A percentile compares a stretch with the other conserved stretches of the same genome.
Evolutionary conservation across 148 eudicot species (phyloP).

Genomic region (Chenopodium suecicum): DNA sequence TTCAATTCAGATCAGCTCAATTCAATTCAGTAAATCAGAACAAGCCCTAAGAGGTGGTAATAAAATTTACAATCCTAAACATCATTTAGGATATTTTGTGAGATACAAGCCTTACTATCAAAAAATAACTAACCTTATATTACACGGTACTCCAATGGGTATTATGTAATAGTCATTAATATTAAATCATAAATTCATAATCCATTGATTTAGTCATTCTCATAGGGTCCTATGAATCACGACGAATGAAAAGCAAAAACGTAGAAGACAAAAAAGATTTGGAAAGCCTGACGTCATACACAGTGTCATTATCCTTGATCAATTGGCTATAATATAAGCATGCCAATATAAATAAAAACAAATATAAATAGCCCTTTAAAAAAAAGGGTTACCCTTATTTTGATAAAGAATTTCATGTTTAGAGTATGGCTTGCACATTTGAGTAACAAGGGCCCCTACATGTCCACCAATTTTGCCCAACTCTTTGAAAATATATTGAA

Average conservation of each 20-base stretch:
- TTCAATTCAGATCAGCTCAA: too few species aligned
- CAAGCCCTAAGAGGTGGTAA: too few species aligned
- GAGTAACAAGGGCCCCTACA: constrained; percentile 3
- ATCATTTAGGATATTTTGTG: too few species aligned
- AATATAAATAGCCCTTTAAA: neutral
- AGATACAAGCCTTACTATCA: too few species aligned
- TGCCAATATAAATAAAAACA: neutral
- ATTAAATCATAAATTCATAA: too few species aligned
- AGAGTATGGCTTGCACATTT: constrained; percentile 15
- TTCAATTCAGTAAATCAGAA: too few species aligned
- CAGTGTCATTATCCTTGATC: neutral
- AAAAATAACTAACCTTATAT: too few species aligned
- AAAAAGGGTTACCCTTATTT: neutral
- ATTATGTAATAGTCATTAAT: too few species aligned
- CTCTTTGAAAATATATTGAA: neutral
- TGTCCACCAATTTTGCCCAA: constrained; percentile 3
- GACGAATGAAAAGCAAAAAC: neutral
- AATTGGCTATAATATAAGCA: constrained; percentile 7
- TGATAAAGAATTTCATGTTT: neutral
- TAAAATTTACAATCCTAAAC: too few species aligned
- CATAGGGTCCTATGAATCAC: neutral
- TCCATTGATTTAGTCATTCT: too few species aligned
- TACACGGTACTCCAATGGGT: too few species aligned
- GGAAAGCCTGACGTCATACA: neutral
- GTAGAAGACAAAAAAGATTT: neutral